Evolutionary conservation across 805 yeast genomes (phyloP).

Genomic region (Sugiyamaella floridensis): DNA sequence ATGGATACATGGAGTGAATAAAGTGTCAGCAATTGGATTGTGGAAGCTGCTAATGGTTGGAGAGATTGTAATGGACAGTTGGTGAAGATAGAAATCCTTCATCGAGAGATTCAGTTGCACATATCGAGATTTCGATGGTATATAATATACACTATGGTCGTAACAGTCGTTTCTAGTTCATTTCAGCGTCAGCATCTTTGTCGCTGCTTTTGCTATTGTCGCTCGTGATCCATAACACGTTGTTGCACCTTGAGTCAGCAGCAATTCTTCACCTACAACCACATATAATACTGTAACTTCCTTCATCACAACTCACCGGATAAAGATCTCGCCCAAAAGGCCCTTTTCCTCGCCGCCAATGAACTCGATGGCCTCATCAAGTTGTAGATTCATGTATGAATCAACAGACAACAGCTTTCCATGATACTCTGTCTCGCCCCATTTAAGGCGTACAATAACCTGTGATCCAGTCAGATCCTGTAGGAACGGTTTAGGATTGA

Average conservation of each 20-base stretch:
- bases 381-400: constrained; percentile 83
- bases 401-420: constrained; percentile 78
- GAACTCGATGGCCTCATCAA: constrained; percentile 54
- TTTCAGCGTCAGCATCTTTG: constrained; percentile 16
- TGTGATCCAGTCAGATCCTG: constrained; percentile 63
- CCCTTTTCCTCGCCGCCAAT: constrained; percentile 44
- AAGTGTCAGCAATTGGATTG: too few relatives aligned
- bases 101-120: too few relatives aligned
- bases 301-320: constrained; percentile 31
- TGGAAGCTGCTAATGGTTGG: too few relatives aligned
- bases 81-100: too few relatives aligned
- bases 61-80: too few relatives aligned
- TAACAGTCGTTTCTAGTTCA: constrained; percentile 7
- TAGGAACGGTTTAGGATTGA: constrained; percentile 87
- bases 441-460: constrained; percentile 76
- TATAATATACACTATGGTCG: not conserved
- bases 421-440: constrained; percentile 82
- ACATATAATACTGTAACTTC: too few relatives aligned
- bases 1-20: too few relatives aligned
- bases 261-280: not conserved
- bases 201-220: constrained; percentile 9
- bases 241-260: constrained; percentile 58
- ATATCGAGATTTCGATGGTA: not conserved
- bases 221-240: constrained; percentile 70
- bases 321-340: constrained; percentile 67